Evolutionary conservation across 2,329 filamentous ascomycete genomes (phyloP).

Genomic region (Aureobasidium sp.): DNA sequence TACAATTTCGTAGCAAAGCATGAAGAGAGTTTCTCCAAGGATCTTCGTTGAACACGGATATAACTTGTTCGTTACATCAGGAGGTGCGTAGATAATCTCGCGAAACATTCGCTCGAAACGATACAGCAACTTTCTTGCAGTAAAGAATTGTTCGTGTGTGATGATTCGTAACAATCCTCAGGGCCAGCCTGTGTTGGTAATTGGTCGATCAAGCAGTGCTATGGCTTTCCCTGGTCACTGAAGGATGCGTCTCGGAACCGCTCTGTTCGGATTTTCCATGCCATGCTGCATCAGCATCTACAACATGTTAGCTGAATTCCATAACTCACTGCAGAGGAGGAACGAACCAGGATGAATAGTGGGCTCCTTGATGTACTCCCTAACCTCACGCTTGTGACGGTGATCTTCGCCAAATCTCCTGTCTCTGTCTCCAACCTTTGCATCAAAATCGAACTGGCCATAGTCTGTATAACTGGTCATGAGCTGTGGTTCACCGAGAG

Average conservation of each 20-base stretch:
- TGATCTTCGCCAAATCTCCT: slow-evolving; percentile 47
- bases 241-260: neutral
- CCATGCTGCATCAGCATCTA: slow-evolving; percentile 45
- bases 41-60: no score
- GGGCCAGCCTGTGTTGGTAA: neutral
- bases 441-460: slow-evolving; percentile 43
- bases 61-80: no score
- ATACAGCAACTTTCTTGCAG: no score
- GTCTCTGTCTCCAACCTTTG: slow-evolving; percentile 46
- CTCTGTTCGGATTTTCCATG: slow-evolving; percentile 23
- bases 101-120: no score
- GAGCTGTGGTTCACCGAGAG: slow-evolving; percentile 54
- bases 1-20: no score
- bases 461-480: slow-evolving; percentile 55
- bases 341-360: slow-evolving; percentile 32
- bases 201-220: neutral
- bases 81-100: no score
- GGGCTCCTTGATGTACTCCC: slow-evolving; percentile 47
- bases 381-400: slow-evolving; percentile 46
- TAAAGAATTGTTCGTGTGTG: no score
- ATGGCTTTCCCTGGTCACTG: neutral
- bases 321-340: neutral
- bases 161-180: neutral
- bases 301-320: neutral
- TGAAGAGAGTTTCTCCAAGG: no score